Base-by-base conservation (phyloP, 179 eudicot species). In the Pouteria campechiana region DNA sequence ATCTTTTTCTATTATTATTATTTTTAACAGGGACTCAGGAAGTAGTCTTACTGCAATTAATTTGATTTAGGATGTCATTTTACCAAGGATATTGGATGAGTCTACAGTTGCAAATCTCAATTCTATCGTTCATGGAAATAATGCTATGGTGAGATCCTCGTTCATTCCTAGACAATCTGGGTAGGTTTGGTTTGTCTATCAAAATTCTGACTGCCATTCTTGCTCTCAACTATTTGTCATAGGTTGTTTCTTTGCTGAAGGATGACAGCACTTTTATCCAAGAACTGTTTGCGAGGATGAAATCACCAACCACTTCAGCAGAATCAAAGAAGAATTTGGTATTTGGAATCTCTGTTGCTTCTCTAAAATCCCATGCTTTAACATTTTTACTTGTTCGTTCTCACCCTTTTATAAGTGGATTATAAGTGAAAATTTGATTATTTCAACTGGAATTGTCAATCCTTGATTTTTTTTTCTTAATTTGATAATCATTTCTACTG, bases 281-380 rank as follows among this genome's bases (percentile, higher is more conserved):
- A 55, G 94, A 86, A 21, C 52, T 90, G 63, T 82, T 90, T 79
- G 71, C 72, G 13, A 73, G 71, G 73, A 42, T 90, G 67, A 86
- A 41, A 63, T 72, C 81, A 21, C 45, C 94, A 46, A 41, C 65
- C 47, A 75, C 71, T 37, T 66, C 80, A 3, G 51, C 50, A 36
- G 96, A 82, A 62, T 81, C 98, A 4, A 86, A 77, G 69, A 82
- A 69, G 62, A 72, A 78, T 60, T 58, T 86, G 98, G 98, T 90
- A 74, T 58, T 24, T 25, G 50, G 27, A 35, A 9, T 32, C 31
- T 18, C 17, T 4, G 10, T 54, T 30, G 21, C 10, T 19, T n/a
- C 41, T 50, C 37, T 33, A 10, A 6, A 5, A 28, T 15, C 12
- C 12, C 4, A 17, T 17, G 22, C 48, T 28, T 2, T 44, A 17